These are phyloP conservation scores for Gossypium gossypioides DNA, from an alignment of 441 rosid species.

Conservation along the genomic window DNA sequence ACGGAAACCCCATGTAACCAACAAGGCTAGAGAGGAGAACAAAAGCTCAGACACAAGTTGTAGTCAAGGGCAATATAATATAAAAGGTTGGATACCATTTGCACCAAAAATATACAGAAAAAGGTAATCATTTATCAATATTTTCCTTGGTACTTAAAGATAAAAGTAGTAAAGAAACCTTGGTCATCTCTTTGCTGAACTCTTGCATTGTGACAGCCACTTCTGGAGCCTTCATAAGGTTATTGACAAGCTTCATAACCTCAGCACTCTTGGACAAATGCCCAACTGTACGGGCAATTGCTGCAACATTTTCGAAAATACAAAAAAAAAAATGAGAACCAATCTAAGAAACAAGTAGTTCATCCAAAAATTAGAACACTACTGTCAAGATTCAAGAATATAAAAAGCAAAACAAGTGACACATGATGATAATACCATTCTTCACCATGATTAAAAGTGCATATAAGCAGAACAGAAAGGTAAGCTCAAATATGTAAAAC, in stretches of 20 bases:
- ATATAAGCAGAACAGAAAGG: not conserved
- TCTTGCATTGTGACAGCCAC: conserved; percentile 86
- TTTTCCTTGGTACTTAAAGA: not conserved
- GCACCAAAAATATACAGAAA: not conserved
- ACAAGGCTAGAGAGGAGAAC: not conserved
- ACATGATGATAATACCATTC: not conserved
- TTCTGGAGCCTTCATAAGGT: conserved; percentile 91
- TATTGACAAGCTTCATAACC: conserved; percentile 91
- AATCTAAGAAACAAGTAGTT: not conserved
- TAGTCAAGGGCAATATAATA: not conserved
- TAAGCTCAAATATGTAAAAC: conserved; percentile 10
- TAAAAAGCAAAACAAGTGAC: not conserved
- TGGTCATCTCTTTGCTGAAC: conserved; percentile 88
- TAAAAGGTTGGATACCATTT: not conserved
- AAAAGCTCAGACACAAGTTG: not conserved
- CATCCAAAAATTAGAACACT: not conserved
- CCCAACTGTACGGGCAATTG: conserved; percentile 83
- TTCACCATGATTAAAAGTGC: not conserved
- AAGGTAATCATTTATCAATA: not conserved
- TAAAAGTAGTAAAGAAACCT: conserved; percentile 33
- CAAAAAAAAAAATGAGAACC: not conserved
- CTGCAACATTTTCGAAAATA: conserved; percentile 30
- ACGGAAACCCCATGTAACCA: not conserved
- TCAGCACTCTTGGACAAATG: conserved; percentile 85
- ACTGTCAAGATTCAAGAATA: not conserved